Evolutionary conservation across 352 stramenopile genomes (phyloP).

Genomic region (Pythium chondricola): DNA sequence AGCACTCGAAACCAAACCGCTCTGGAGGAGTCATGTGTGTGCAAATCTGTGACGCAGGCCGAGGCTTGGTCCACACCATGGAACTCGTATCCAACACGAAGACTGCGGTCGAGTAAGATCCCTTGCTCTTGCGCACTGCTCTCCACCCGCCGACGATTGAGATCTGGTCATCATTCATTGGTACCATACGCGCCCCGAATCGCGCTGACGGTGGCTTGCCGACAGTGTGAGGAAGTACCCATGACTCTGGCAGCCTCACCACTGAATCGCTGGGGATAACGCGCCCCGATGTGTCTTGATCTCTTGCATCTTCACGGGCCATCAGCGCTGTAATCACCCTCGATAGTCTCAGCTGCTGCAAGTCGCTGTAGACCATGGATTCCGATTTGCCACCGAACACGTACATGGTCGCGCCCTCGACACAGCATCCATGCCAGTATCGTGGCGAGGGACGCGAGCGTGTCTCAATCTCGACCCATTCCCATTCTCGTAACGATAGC

Average conservation of each 20-base stretch:
- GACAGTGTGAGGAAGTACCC: constrained; percentile 35
- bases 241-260: constrained; percentile 13
- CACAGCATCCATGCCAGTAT: constrained; percentile 21
- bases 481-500: constrained; percentile 41
- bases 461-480: constrained; percentile 27
- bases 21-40: constrained; percentile 9
- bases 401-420: constrained; percentile 31
- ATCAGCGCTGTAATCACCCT: neutral
- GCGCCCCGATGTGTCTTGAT: neutral
- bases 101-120: neutral
- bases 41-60: constrained; percentile 16
- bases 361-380: constrained; percentile 36
- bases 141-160: constrained; percentile 16
- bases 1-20: constrained; percentile 22
- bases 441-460: constrained; percentile 8
- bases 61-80: constrained; percentile 24
- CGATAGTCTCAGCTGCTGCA: constrained; percentile 28
- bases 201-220: constrained; percentile 40
- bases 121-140: neutral
- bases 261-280: neutral
- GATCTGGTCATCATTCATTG: constrained; percentile 15
- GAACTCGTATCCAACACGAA: constrained; percentile 17
- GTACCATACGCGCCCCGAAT: constrained; percentile 35
- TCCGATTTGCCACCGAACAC: constrained; percentile 66
- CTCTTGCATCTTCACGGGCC: neutral